A percentile compares a stretch with the other conserved stretches of the same genome.
These are phyloP conservation scores for Deinandra increscens DNA, from an alignment of 129 eudicot genomes.

Conservation along the genomic window DNA sequence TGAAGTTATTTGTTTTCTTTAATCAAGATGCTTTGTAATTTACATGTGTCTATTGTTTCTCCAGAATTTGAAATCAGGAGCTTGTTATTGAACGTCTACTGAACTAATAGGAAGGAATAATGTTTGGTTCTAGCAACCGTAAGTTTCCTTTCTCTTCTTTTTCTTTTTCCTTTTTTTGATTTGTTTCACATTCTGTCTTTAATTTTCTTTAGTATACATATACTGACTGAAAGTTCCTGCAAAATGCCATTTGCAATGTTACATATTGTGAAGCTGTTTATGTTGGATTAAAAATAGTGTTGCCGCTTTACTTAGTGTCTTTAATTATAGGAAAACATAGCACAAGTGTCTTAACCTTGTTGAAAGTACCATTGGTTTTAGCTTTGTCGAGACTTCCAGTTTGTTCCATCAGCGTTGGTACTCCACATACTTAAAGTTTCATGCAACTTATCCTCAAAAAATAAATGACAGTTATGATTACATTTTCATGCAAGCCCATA, in stretches of 20 bases:
- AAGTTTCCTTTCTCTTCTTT: constrained; percentile 7
- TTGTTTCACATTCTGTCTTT: neutral
- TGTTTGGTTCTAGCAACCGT: constrained; percentile 37
- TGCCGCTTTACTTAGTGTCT: neutral
- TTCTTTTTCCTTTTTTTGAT: neutral
- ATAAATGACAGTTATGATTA: neutral
- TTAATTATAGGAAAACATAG: neutral
- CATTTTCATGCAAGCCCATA: neutral
- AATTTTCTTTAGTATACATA: neutral
- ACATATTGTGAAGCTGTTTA: neutral
- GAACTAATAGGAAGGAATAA: constrained; percentile 24
- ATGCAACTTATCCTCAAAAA: neutral
- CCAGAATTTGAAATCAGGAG: constrained; percentile 26
- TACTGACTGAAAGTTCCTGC: neutral
- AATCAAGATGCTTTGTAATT: constrained; percentile 1
- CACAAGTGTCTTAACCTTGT: neutral
- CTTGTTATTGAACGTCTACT: constrained; percentile 7
- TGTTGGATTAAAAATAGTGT: neutral
- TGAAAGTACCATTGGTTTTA: neutral
- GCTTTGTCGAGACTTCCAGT: too few species aligned
- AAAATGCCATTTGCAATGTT: neutral
- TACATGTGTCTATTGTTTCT: neutral
- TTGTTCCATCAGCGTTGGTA: neutral
- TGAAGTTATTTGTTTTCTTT: constrained; percentile 7
- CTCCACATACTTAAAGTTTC: neutral